Percentiles rank a stretch among this genome's conserved stretches.
Evolutionary conservation across 2,329 filamentous ascomycete species (phyloP).

Genomic region (Eutypa lata): DNA sequence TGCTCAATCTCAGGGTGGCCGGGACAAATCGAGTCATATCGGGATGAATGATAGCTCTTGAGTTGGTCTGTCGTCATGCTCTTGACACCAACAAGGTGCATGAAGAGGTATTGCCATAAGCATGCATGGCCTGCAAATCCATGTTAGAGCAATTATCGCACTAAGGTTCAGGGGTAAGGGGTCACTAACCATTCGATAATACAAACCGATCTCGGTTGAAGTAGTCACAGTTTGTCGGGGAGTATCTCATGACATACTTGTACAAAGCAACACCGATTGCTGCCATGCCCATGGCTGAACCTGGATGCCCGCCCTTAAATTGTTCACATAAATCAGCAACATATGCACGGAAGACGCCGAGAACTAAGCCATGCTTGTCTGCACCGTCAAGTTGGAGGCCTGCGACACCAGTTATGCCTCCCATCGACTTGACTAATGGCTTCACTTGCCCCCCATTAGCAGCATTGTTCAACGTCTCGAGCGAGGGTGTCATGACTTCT

Average conservation of each 20-base stretch:
- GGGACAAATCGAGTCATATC: slow-evolving; percentile 42
- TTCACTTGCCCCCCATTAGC: too few relatives aligned
- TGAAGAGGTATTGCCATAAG: slow-evolving; percentile 47
- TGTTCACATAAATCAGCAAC: slow-evolving; percentile 69
- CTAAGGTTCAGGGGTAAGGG: neutral
- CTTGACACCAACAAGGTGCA: slow-evolving; percentile 48
- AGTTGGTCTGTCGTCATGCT: slow-evolving; percentile 51
- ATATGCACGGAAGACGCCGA: slow-evolving; percentile 59
- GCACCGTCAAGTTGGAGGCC: neutral
- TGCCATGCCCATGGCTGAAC: slow-evolving; percentile 45
- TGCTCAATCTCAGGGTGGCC: slow-evolving; percentile 55
- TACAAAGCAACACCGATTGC: slow-evolving; percentile 42
- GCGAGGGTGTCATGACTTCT: too few relatives aligned
- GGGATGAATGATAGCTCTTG: slow-evolving; percentile 46
- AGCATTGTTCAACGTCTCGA: too few relatives aligned
- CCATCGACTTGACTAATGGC: too few relatives aligned
- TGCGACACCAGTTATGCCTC: neutral
- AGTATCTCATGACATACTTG: slow-evolving; percentile 59
- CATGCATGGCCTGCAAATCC: slow-evolving; percentile 39
- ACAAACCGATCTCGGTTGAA: slow-evolving; percentile 61
- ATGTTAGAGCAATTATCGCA: neutral
- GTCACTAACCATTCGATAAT: slow-evolving; percentile 48
- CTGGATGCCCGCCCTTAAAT: slow-evolving; percentile 67
- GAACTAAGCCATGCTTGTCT: slow-evolving; percentile 40
- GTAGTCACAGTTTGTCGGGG: slow-evolving; percentile 47